Conservation (phyloP, 2,329 filamentous ascomycete genomes). For the Ophiostoma himal-ulmi region DNA sequence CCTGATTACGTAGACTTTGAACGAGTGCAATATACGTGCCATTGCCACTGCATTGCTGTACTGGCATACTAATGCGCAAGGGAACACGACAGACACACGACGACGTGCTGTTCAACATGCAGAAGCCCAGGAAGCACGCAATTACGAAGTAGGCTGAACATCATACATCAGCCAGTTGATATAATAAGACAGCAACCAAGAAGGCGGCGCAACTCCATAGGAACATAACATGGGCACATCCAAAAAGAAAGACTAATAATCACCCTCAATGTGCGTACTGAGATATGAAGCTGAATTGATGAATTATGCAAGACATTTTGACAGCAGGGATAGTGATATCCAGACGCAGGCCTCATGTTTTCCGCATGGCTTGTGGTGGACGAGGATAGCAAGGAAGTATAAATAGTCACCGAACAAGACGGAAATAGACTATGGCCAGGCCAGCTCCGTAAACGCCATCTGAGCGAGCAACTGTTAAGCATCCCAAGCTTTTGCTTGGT, state of each 20-base stretch:
- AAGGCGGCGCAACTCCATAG: not conserved
- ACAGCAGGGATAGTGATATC: not conserved
- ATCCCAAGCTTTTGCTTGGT: not conserved
- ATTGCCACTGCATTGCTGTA: not conserved
- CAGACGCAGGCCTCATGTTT: not conserved
- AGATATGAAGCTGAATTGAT: too few relatives aligned
- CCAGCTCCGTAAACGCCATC: not conserved
- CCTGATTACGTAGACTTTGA: not conserved
- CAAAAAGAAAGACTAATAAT: not conserved
- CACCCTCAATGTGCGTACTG: not conserved
- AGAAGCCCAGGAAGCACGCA: not conserved
- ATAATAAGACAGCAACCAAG: not conserved
- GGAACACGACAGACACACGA: not conserved
- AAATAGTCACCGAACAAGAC: not conserved
- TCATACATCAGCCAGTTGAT: not conserved
- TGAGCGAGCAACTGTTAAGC: not conserved
- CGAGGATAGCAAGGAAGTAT: not conserved
- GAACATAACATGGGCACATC: not conserved
- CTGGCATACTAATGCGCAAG: not conserved
- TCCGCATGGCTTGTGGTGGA: not conserved
- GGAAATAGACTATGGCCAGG: not conserved
- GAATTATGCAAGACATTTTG: not conserved
- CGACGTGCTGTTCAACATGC: not conserved
- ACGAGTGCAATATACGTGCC: too few relatives aligned
- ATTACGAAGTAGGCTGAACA: too few relatives aligned